These are phyloP conservation scores for Suhomyces coccinellae DNA, from an alignment of 1,139 yeast genomes.

Conservation along the genomic window DNA sequence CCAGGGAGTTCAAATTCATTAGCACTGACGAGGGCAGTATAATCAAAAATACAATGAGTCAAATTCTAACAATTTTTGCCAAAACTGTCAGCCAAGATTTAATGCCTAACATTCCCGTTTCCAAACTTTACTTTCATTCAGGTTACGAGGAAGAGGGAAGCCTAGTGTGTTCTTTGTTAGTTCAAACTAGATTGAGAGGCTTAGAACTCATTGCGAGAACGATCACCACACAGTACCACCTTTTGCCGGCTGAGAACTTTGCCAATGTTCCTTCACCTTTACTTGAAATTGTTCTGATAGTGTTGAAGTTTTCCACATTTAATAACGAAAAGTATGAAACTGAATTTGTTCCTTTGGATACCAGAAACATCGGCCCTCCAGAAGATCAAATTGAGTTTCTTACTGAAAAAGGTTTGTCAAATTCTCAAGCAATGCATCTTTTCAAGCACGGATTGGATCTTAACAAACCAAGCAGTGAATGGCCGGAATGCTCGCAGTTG, in stretches of 20 bases:
- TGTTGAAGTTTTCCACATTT: constrained; percentile 4
- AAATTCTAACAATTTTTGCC: constrained; percentile 42
- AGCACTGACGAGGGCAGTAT: constrained; percentile 39
- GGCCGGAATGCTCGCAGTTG: constrained; percentile 29
- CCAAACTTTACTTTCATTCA: constrained; percentile 27
- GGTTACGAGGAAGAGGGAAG: constrained; percentile 25
- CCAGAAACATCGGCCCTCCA: constrained; percentile 53
- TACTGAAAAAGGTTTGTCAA: constrained; percentile 40
- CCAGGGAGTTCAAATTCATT: constrained; percentile 39
- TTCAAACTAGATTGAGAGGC: constrained; percentile 42
- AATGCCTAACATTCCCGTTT: constrained; percentile 25
- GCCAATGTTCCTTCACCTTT: constrained; percentile 10
- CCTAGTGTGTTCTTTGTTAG: constrained; percentile 33
- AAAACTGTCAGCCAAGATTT: constrained; percentile 34
- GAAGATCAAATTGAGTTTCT: constrained; percentile 51
- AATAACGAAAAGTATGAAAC: constrained; percentile 27
- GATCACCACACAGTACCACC: constrained; percentile 2
- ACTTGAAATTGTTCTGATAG: constrained; percentile 5
- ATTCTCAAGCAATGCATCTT: constrained; percentile 39
- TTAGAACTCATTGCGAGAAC: constrained; percentile 33
- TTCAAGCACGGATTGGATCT: constrained; percentile 31
- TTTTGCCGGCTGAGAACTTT: constrained; percentile 7
- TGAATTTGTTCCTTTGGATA: constrained; percentile 45
- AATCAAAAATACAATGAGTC: constrained; percentile 41
- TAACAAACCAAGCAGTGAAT: constrained; percentile 18